Evolutionary conservation across 768 basidiomycete genomes (phyloP), one percentile per base, ranked within the genome.

Genomic region (Rhizopogon vesiculosus): DNA sequence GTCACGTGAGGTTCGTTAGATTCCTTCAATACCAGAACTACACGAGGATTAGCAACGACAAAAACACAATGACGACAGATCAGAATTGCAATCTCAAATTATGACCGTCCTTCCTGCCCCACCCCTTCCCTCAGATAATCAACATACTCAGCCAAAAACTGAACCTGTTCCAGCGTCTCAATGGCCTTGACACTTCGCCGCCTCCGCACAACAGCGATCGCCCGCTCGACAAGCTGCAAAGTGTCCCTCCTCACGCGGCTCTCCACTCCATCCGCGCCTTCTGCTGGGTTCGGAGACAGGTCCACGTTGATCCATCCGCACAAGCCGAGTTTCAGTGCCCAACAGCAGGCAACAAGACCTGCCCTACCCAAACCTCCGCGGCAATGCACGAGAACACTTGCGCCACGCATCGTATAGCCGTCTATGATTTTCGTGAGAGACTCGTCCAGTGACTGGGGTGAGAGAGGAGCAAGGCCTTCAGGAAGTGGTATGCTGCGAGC

Each of bases 351-450:
- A 44, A 98, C 78, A 25, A 98, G 78, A 1, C 95, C 96, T 0
- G 95, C 96, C 16, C 95, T 82, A 3, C 95, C 95, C 7, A 98
- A 89, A 3, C 96, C 96, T 15, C 95, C 95, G 16, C 95, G 83
- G 67, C 96, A 98, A 62, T 98, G 96, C 12, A 88, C 89, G 10
- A 96, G 78, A 8, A 94, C 79, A 8, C 83, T 78, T 0, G 81
- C 66, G 2, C 94, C 92, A 5, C 73, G 74, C 3, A 94, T 74
- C 0, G 93, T 88, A 64, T 96, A 96, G 4, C 69, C 68, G 19
- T 81, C 69, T 42, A 94, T 86, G 53, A 96, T 69, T 43, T 77
- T 74, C 7, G 78, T 75, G 3, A 98, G 74, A 54, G 89, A 79
- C 0, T 66, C 74, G 65, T 97, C 89, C 31, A 98, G 72, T 15